These are phyloP conservation scores for Rutstroemia sp. DNA, from an alignment of 2,329 filamentous ascomycete species.

Conservation along the genomic window DNA sequence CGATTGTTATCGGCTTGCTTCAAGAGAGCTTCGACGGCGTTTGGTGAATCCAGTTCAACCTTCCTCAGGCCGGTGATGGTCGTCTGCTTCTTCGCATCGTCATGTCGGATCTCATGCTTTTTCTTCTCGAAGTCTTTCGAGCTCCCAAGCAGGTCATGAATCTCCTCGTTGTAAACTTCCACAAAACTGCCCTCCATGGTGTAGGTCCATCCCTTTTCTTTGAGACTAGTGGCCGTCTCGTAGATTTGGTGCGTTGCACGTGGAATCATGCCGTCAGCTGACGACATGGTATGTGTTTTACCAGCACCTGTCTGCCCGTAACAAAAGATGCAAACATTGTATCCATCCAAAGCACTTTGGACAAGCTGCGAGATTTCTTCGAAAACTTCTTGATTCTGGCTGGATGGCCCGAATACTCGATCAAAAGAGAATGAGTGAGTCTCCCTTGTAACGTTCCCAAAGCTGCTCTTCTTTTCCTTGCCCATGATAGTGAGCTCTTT, in stretches of 20 bases:
- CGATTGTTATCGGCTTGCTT: constrained; percentile 76
- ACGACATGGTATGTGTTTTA: constrained; percentile 96
- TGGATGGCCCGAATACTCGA: constrained; percentile 74
- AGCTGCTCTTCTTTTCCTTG: constrained; percentile 73
- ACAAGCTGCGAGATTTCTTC: constrained; percentile 95
- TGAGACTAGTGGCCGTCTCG: constrained; percentile 71
- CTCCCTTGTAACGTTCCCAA: constrained; percentile 69
- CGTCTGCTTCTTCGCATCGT: constrained; percentile 73
- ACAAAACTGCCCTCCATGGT: constrained; percentile 92
- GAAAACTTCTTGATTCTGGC: constrained; percentile 81
- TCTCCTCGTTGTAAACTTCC: constrained; percentile 96
- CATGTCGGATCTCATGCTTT: constrained; percentile 85
- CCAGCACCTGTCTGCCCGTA: constrained; percentile 97
- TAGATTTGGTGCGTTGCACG: constrained; percentile 91
- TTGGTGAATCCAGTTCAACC: constrained; percentile 69
- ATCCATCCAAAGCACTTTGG: constrained; percentile 91
- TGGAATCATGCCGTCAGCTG: constrained; percentile 87
- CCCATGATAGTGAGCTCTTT: constrained; percentile 81
- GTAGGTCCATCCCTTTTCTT: constrained; percentile 91
- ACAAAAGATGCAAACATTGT: constrained; percentile 98
- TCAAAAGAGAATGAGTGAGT: constrained; percentile 87
- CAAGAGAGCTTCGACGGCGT: constrained; percentile 73
- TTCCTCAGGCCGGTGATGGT: constrained; percentile 73
- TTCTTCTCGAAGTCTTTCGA: constrained; percentile 67
- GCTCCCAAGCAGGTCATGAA: constrained; percentile 78